Conservation (phyloP, 2,329 filamentous ascomycete species). For the Penicillium capsulatum region DNA sequence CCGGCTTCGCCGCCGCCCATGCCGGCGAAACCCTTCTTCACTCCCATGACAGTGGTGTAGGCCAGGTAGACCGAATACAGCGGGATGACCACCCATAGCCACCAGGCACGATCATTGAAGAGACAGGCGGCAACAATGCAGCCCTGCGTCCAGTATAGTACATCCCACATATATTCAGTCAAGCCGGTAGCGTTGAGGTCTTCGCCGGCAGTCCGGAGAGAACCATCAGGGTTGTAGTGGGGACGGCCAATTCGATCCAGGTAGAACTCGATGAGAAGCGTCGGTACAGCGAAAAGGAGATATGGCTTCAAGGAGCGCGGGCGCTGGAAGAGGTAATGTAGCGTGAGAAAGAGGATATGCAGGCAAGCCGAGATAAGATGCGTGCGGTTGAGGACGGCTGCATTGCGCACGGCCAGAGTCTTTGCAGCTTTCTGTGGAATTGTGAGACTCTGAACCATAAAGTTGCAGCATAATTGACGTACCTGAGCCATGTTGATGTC, state of each 20-base stretch:
- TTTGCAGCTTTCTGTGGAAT: constrained; percentile 47
- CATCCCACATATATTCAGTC: constrained; percentile 98
- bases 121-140: constrained; percentile 67
- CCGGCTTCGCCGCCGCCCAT: constrained; percentile 35
- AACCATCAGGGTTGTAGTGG: constrained; percentile 60
- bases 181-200: constrained; percentile 82
- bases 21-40: constrained; percentile 44
- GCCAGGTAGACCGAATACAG: constrained; percentile 47
- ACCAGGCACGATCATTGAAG: constrained; percentile 77
- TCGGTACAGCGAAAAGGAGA: constrained; percentile 66
- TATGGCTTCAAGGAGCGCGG: constrained; percentile 63
- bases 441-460: constrained; percentile 4
- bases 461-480: constrained; percentile 4
- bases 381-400: constrained; percentile 70
- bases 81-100: constrained; percentile 53
- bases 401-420: constrained; percentile 72
- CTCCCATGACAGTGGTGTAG: constrained; percentile 45
- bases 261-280: constrained; percentile 74
- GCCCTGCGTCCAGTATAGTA: constrained; percentile 90
- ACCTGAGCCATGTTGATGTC: constrained; percentile 29
- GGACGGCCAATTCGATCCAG: constrained; percentile 83
- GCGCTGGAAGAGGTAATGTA: constrained; percentile 62
- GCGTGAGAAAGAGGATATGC: constrained; percentile 70
- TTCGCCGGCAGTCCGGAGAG: constrained; percentile 74
- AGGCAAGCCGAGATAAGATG: constrained; percentile 70